Percentiles rank a stretch among this genome's conserved stretches.
Conservation (phyloP, 2,329 filamentous ascomycete genomes). For the Calonectria honghensis region DNA sequence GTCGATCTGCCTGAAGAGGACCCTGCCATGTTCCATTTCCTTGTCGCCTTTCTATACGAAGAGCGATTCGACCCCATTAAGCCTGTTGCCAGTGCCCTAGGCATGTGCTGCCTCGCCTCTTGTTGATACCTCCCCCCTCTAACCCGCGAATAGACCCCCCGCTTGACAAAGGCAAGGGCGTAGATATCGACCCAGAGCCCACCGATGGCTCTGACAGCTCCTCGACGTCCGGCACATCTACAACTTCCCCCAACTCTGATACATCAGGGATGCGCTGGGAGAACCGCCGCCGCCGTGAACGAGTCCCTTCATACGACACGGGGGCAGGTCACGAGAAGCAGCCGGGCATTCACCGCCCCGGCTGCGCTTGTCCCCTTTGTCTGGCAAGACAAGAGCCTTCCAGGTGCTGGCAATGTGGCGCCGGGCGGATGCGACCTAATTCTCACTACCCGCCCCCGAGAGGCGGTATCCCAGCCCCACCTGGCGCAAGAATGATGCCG, state of each 20-base stretch:
- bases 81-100: conserved; percentile 63
- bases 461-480: conserved; percentile 17
- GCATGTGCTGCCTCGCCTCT: conserved; percentile 56
- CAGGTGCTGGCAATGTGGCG: conserved; percentile 53
- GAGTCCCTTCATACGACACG: conserved; percentile 31
- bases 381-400: conserved; percentile 45
- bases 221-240: conserved; percentile 53
- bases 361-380: conserved; percentile 66
- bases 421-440: conserved; percentile 42
- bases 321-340: conserved; percentile 61
- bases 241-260: conserved; percentile 45
- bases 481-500: conserved; percentile 10
- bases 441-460: conserved; percentile 26
- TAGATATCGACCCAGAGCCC: conserved; percentile 48
- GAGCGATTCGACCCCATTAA: conserved; percentile 67
- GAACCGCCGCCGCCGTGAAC: conserved; percentile 44
- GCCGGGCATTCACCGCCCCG: conserved; percentile 65
- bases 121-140: conserved; percentile 21
- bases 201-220: conserved; percentile 60
- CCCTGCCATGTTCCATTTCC: conserved; percentile 70
- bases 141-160: conserved; percentile 44
- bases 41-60: conserved; percentile 71
- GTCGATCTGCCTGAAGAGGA: conserved; percentile 71
- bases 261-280: conserved; percentile 44
- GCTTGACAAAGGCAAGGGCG: conserved; percentile 66